A percentile compares a stretch with the other conserved stretches of the same genome.
These are phyloP conservation scores for Russula olivacea DNA, from an alignment of 768 basidiomycete genomes.

Conservation along the genomic window DNA sequence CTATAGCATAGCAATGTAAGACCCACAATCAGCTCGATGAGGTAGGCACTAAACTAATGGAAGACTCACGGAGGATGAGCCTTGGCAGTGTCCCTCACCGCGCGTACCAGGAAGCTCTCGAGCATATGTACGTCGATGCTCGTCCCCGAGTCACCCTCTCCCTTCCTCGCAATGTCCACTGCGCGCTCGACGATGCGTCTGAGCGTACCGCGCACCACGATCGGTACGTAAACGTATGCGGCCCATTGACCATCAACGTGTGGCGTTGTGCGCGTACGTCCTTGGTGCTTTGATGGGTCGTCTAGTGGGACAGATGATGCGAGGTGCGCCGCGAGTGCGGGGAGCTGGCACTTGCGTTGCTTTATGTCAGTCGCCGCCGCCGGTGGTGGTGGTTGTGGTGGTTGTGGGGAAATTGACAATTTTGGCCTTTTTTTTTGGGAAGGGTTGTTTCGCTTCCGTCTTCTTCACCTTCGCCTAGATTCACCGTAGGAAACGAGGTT, in stretches of 20 bases:
- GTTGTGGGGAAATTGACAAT: not conserved
- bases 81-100: constrained; percentile 49
- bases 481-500: no score
- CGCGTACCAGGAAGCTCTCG: constrained; percentile 33
- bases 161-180: constrained; percentile 39
- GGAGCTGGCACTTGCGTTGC: constrained; percentile 45
- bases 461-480: no score
- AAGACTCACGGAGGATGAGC: constrained; percentile 42
- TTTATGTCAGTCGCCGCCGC: constrained; percentile 29
- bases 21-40: constrained; percentile 6
- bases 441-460: no score
- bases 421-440: not conserved
- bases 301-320: constrained; percentile 49
- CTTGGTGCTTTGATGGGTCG: constrained; percentile 78
- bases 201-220: constrained; percentile 44
- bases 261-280: constrained; percentile 64
- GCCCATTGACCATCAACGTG: constrained; percentile 86
- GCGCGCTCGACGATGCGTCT: constrained; percentile 44
- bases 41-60: no score
- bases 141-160: constrained; percentile 8
- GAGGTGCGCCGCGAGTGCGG: constrained; percentile 50
- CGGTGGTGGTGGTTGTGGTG: not conserved
- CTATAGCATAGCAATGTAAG: constrained; percentile 40
- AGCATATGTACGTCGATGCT: constrained; percentile 43
- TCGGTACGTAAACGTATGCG: constrained; percentile 67